Percentiles rank a stretch among this genome's conserved stretches.
These are phyloP conservation scores for Dioscorea zingiberensis DNA, from an alignment of 106 monocot genomes.

Conservation along the genomic window DNA sequence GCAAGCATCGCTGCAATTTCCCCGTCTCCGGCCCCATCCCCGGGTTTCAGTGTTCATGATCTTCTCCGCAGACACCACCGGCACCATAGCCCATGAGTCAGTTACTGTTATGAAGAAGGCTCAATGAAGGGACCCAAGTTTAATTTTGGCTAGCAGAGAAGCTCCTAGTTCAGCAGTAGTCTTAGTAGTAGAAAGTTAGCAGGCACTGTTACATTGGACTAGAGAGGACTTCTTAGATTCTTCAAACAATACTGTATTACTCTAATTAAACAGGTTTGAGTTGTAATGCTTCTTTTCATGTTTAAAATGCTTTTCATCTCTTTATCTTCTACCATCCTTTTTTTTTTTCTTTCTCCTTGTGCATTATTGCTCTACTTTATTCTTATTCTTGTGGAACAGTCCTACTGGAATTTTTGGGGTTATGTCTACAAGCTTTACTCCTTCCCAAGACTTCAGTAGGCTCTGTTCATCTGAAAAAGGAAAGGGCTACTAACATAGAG, in stretches of 20 bases:
- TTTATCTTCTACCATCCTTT: too few species aligned
- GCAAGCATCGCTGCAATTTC: neutral
- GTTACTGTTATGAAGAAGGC: neutral
- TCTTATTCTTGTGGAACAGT: neutral
- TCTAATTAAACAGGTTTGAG: too few species aligned
- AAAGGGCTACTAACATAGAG: too few species aligned
- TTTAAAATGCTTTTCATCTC: too few species aligned
- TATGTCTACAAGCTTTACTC: neutral
- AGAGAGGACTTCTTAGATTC: too few species aligned
- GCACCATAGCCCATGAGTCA: slow-evolving; percentile 4
- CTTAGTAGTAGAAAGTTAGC: too few species aligned
- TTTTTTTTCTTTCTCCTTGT: too few species aligned
- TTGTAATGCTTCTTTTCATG: too few species aligned
- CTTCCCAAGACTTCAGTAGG: neutral
- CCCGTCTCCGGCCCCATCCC: slow-evolving; percentile 7
- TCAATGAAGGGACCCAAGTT: neutral
- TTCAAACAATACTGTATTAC: too few species aligned
- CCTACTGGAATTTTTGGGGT: neutral
- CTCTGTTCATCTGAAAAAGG: too few species aligned
- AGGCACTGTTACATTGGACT: too few species aligned
- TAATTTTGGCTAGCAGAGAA: neutral
- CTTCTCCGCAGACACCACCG: slow-evolving; percentile 16
- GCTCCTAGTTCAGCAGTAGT: too few species aligned
- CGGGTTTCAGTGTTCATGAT: slow-evolving; percentile 5
- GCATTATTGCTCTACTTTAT: neutral